Evolutionary conservation across 2,329 filamentous ascomycete species (phyloP), one percentile per base, ranked within the genome.

Genomic region (Dactylonectria estremocensis): DNA sequence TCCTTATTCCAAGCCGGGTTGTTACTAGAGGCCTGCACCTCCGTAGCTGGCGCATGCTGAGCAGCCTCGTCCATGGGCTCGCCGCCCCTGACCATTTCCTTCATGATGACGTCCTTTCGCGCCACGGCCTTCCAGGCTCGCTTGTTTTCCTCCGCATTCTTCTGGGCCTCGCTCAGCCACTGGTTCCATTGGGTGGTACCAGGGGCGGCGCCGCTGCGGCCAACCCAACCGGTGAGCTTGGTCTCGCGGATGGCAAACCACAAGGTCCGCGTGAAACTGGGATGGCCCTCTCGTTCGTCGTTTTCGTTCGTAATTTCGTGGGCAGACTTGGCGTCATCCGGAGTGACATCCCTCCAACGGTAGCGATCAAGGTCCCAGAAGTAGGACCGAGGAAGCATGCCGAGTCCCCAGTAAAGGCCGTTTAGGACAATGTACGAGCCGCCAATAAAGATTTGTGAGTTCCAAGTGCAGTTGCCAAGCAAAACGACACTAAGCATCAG

Each of bases 401-500:
- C 85, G 58, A 88, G 81, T 1, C 80, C 80, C 89, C 89, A 91
- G 76, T 90, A 91, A 0, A 87, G 76, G 10, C 85, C 86, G 67
- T 91, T 92, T 56, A 91, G 82, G 4, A 86, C 69, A 61, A 91
- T 87, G 70, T 91, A 91, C 1, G 84, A 82, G 2, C 79, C 81
- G 7, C 88, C 88, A 66, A 91, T 87, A 11, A 89, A 85, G 10
- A 88, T 84, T 77, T 92, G 89, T 67, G 87, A 86, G 50, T 84
- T 83, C 83, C 88, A 90, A n/a, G 84, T 84, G 77, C 88, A 89
- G 74, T 91, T 91, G 1, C 89, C 89, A 37, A 92, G 78, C 14
- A 90, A 79, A 13, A 91, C 87, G 11, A 91, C 88, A 1, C 86
- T 84, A 3, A 88, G 75, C 89, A 91, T 91, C 50, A 91, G 83